A percentile compares a stretch with the other conserved stretches of the same genome.
These are phyloP conservation scores for Boletus coccyginus DNA, from an alignment of 768 basidiomycete genomes.

Conservation along the genomic window DNA sequence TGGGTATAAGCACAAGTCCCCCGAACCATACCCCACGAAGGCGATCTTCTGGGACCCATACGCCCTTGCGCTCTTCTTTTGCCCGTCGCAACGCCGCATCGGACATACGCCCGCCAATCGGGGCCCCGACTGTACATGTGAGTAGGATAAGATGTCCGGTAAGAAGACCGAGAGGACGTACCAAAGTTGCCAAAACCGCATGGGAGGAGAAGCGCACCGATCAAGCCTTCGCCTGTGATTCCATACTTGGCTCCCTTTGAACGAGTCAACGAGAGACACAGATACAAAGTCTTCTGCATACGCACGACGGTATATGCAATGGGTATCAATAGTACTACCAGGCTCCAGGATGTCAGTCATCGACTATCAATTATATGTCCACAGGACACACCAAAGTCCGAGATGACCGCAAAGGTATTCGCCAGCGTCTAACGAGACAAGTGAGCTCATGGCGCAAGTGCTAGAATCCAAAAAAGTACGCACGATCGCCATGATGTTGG, in stretches of 20 bases:
- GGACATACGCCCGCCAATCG: slow-evolving; percentile 56
- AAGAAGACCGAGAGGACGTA: not conserved
- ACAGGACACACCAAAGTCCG: slow-evolving; percentile 35
- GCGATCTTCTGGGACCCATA: slow-evolving; percentile 70
- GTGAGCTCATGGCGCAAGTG: not conserved
- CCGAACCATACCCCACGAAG: slow-evolving; percentile 51
- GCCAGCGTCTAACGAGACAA: slow-evolving; percentile 41
- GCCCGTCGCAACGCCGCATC: slow-evolving; percentile 51
- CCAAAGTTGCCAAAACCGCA: slow-evolving; percentile 26
- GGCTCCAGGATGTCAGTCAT: not conserved
- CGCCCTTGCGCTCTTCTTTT: slow-evolving; percentile 47
- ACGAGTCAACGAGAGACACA: not conserved
- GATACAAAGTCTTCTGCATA: not conserved
- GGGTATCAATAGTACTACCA: slow-evolving; percentile 48
- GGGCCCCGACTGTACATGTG: slow-evolving; percentile 50
- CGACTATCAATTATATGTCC: not conserved
- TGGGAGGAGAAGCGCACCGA: slow-evolving; percentile 27
- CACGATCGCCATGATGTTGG: slow-evolving; percentile 55
- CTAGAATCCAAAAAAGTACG: slow-evolving; percentile 19
- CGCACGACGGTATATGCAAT: slow-evolving; percentile 66
- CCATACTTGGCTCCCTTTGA: slow-evolving; percentile 46
- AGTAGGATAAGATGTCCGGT: not conserved
- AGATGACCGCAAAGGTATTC: slow-evolving; percentile 24
- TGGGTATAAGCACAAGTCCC: slow-evolving; percentile 47
- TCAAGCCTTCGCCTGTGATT: slow-evolving; percentile 18